A percentile compares a stretch with the other conserved stretches of the same genome.
phyloP scores from a whole-genome alignment of 2,329 filamentous ascomycete genomes.

The Trichoderma gracile region DNA sequence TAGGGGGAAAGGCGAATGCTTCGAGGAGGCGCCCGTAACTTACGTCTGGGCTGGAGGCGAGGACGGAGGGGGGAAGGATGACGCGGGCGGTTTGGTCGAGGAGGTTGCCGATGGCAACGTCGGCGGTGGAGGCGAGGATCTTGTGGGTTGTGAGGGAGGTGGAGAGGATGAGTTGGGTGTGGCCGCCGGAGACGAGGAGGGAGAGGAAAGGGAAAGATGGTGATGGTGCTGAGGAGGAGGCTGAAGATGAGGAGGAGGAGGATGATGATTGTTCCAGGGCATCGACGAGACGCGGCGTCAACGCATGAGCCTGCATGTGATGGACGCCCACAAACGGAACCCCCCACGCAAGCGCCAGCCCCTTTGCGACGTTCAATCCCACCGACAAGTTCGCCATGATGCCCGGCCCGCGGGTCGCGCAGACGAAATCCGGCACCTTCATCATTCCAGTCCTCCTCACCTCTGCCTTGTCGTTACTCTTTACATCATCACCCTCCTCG shows the following conservation, averaged over 20 bases:
- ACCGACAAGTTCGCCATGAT: conserved; percentile 77
- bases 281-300: conserved; percentile 77
- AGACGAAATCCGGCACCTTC: conserved; percentile 75
- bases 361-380: conserved; percentile 84
- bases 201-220: conserved; percentile 83
- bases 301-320: conserved; percentile 95
- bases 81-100: conserved; percentile 83
- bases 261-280: conserved; percentile 41
- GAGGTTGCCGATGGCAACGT: conserved; percentile 86
- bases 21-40: conserved; percentile 85
- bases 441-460: conserved; percentile 15
- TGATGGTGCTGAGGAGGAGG: conserved; percentile 23
- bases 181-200: conserved; percentile 86
- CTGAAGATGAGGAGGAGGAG: neutral
- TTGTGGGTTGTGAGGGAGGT: conserved; percentile 65
- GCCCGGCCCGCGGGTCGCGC: conserved; percentile 86
- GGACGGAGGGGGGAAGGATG: conserved; percentile 64
- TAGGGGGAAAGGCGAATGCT: conserved; percentile 65
- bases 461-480: conserved; percentile 28
- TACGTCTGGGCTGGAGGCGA: conserved; percentile 59
- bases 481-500: neutral
- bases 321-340: conserved; percentile 83
- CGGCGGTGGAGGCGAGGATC: conserved; percentile 71
- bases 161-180: conserved; percentile 83
- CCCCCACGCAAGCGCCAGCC: conserved; percentile 78